Evolutionary conservation across 2,329 filamentous ascomycete species (phyloP), one percentile per base, ranked within the genome.

Genomic region (Teratosphaeria destructans): DNA sequence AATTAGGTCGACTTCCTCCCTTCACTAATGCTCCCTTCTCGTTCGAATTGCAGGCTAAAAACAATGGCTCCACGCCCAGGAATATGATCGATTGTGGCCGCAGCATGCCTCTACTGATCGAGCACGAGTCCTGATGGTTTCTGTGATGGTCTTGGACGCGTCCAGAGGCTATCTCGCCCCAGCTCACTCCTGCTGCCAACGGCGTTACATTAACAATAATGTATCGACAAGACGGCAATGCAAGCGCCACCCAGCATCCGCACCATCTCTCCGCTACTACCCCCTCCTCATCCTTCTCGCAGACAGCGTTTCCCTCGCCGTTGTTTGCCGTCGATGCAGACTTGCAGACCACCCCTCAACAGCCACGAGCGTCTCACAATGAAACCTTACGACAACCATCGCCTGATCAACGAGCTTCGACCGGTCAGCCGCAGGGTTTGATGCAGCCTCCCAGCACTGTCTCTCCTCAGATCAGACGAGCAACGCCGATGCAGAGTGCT

Each of bases 251-350:
- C 52, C 63, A 63, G 55, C 61, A 64, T n/a, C 63, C 64, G 55
- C 61, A 66, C 56, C 60, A 60, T 49, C 59, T 67, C 11, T 60
- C 62, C 8, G 62, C 61, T 3, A 63, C 58, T 34, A 57, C 64
- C 16, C 59, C 60, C n/a, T 62, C 61, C 12, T 63, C 62, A 23
- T 59, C 62, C 23, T 67, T 67, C 56, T 61, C 61, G 16, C 61
- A 63, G 47, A 59, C 65, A 47, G 61, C 65, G 23, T 68, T 66
- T 55, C 54, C 58, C 1, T 59, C 66, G 34, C 62, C 67, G 16
- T 57, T 68, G n/a, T 69, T 67, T 57, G 65, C 63, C 26, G 59
- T 68, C 32, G 65, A 67, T 52, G 65, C 65, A 19, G 62, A 49
- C 26, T 59, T 67, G 16, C 66, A 68, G 2, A 57, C 56, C 57